Evolutionary conservation across 192 early-diverging fungal species (phyloP).

Genomic region (Radiomyces spectabilis): DNA sequence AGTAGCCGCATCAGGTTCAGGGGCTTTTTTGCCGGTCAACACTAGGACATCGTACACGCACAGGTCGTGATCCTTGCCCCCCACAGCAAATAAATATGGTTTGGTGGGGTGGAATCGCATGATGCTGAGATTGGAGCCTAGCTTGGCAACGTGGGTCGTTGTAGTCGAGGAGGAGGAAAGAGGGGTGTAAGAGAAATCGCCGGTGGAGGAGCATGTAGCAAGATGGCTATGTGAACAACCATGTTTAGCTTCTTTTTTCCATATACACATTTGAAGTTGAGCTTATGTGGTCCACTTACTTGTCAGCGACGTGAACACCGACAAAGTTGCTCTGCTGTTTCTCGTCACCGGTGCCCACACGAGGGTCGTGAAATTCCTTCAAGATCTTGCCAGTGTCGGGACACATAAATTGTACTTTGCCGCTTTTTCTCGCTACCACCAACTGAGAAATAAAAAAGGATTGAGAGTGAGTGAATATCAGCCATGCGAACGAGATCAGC

Average conservation of each 20-base stretch:
- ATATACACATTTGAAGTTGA: neutral
- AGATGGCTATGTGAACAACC: conserved; percentile 1
- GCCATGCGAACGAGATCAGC: too few relatives aligned
- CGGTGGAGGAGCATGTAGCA: conserved; percentile 5
- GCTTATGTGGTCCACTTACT: conserved; percentile 19
- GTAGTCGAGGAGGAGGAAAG: conserved; percentile 3
- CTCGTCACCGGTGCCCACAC: conserved; percentile 24
- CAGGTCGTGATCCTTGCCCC: conserved; percentile 83
- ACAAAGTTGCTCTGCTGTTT: conserved; percentile 39
- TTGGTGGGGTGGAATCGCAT: conserved; percentile 62
- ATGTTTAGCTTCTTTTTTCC: neutral
- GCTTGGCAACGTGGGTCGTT: conserved; percentile 14
- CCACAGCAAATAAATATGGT: conserved; percentile 67
- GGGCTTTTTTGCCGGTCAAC: conserved; percentile 1
- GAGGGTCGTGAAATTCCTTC: conserved; percentile 26
- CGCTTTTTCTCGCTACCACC: conserved; percentile 45
- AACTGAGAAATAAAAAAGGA: conserved; percentile 9
- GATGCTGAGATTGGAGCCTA: conserved; percentile 44
- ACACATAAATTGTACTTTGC: conserved; percentile 36
- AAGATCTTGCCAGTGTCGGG: conserved; percentile 26
- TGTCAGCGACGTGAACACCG: conserved; percentile 38
- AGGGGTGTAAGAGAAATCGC: conserved; percentile 8
- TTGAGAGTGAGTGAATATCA: too few relatives aligned
- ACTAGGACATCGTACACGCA: conserved; percentile 62
- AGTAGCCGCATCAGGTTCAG: neutral